phyloP scores from a whole-genome alignment of 1,284 basidiomycete species.

The Cryptococcus neoformans region DNA sequence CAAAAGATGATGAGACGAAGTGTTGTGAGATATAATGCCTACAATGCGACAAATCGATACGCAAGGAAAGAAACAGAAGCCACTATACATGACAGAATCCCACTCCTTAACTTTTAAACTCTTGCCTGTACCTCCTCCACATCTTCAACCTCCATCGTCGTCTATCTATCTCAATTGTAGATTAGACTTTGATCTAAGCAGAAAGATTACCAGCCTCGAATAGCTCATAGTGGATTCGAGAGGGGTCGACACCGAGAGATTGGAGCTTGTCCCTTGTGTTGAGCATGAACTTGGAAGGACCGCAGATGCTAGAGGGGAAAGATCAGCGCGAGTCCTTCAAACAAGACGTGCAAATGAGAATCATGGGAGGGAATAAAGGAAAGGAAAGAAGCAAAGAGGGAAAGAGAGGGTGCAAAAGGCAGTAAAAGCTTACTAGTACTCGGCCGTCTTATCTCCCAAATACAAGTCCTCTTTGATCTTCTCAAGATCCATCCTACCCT shows the following conservation, averaged over 20 bases:
- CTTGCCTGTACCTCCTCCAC: too few relatives aligned
- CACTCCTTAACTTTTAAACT: too few relatives aligned
- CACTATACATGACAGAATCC: too few relatives aligned
- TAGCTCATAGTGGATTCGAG: constrained; percentile 27
- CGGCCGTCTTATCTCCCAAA: constrained; percentile 19
- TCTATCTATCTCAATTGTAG: too few relatives aligned
- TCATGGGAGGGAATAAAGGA: neutral
- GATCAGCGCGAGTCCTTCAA: neutral
- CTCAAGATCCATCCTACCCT: constrained; percentile 18
- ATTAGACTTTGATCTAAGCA: neutral
- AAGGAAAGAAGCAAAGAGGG: too few relatives aligned
- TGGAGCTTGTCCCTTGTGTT: constrained; percentile 6
- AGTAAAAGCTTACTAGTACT: constrained; percentile 24
- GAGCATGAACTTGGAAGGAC: constrained; percentile 31
- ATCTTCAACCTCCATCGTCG: too few relatives aligned
- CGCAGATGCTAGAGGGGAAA: constrained; percentile 19
- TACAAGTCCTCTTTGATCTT: constrained; percentile 17
- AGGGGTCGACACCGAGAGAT: constrained; percentile 23
- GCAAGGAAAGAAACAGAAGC: too few relatives aligned
- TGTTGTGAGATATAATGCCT: too few relatives aligned
- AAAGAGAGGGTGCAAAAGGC: neutral
- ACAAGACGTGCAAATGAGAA: neutral
- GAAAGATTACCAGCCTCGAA: constrained; percentile 28
- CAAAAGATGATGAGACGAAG: too few relatives aligned
- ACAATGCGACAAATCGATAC: too few relatives aligned